Evolutionary conservation across 1,284 basidiomycete genomes (phyloP), one percentile per base, ranked within the genome.

Genomic region (Malassezia nana): DNA sequence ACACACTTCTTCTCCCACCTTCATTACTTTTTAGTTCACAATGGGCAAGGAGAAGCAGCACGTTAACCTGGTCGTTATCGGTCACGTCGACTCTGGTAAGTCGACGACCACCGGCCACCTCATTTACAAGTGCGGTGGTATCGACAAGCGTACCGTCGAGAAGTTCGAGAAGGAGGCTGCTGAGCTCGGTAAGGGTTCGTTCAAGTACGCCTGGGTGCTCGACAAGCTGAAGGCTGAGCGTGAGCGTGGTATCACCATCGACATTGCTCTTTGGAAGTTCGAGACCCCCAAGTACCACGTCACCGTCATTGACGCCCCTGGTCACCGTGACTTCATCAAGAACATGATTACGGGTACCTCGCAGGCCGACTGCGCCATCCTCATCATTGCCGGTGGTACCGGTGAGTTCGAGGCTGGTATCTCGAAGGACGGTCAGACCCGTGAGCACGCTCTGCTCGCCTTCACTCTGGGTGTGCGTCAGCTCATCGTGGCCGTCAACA

Each of bases 101-200:
- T 96, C 91, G 65, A 98, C 92, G 79, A 98, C 92, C 76, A 98
- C 94, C 75, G 94, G 94, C 74, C 94, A 99, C 83, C 82, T 99
- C 80, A 98, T 98, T 84, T 96, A 96, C 89, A 96, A 99, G 85
- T 99, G 92, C 79, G 92, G 92, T 85, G 94, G 94, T 89, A 98
- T 99, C 81, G 94, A 99, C 80, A 98, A 98, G 83, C 92, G 94
- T 86, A 96, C 91, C 78, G 95, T 98, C 75, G 91, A 98, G 81
- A 98, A 96, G 71, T 98, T 96, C 83, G 92, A 99, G 84, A 99
- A 99, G 85, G 92, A 99, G 81, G 94, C 92, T 75, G 89, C 89
- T 81, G 92, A 99, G 79, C 86, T 96, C 76, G 94, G 92, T 77
- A 98, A 98, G 83, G 89, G 90, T 78, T 95, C 91, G 76, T 96